Evolutionary conservation across 1,284 basidiomycete species (phyloP).

Genomic region (Papiliotrema nemorosa): DNA sequence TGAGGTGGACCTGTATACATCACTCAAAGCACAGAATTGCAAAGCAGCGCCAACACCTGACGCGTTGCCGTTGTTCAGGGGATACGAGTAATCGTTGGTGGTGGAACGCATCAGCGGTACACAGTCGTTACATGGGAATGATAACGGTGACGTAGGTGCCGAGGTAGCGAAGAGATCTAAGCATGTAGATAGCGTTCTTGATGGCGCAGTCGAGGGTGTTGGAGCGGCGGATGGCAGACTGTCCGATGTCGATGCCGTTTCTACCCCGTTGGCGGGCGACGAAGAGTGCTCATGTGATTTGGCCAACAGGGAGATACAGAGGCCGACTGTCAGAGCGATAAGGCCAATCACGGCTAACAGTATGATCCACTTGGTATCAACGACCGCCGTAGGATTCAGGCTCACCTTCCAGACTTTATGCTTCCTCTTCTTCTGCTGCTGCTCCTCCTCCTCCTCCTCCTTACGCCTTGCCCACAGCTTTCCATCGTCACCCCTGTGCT

Average conservation of each 20-base stretch:
- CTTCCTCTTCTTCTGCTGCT: conserved; percentile 13
- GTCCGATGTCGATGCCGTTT: conserved; percentile 6
- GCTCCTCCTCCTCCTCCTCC: conserved; percentile 13
- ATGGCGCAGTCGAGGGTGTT: conserved; percentile 1
- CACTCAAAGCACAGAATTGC: conserved; percentile 47
- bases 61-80: conserved; percentile 25
- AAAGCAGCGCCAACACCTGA: conserved; percentile 42
- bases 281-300: neutral
- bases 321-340: conserved; percentile 28
- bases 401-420: conserved; percentile 21
- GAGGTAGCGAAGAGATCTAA: conserved; percentile 29
- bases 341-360: conserved; percentile 23
- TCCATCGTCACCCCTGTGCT: conserved; percentile 1
- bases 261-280: conserved; percentile 1
- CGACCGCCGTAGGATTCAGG: neutral
- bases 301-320: conserved; percentile 32
- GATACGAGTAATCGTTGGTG: conserved; percentile 36
- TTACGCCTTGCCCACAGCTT: conserved; percentile 9
- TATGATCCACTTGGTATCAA: conserved; percentile 11
- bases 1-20: conserved; percentile 24
- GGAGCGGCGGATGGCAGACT: conserved; percentile 14
- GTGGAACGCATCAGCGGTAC: conserved; percentile 27
- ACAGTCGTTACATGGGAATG: conserved; percentile 42
- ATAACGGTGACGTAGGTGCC: conserved; percentile 24
- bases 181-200: conserved; percentile 35